Evolutionary conservation across 2,329 filamentous ascomycete species (phyloP), one percentile per base, ranked within the genome.

Genomic region (Venturia asperata): DNA sequence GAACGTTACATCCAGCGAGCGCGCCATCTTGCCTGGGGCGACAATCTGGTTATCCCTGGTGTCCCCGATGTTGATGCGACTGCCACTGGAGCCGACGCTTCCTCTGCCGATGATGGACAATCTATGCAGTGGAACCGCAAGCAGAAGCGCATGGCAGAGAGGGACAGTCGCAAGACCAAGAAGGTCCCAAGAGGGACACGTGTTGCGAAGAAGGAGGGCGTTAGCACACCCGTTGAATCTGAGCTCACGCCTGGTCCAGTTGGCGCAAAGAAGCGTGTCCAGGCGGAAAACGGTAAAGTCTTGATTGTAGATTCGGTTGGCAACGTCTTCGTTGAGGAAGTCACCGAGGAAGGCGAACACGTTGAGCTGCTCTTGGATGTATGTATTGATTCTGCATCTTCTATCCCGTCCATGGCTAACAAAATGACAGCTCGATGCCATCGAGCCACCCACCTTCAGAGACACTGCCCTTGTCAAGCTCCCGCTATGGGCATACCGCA

Each of bases 221-320:
- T 80, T 71, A 70, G 87, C 82, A 71, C 85, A 70, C 83, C 84
- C 0, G 80, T 83, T 61, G 81, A 82, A 62, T 78, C 76, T 68
- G 77, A 78, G 68, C 73, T 77, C 71, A 75, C 79, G 6, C 76
- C 81, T 64, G 85, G 86, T 13, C 85, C 90, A 1, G 84, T 87
- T 45, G 92, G 92, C 24, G 82, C 88, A 42, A 91, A 91, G 78
- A 96, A 93, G 82, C 84, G 91, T 43, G 91, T 97, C 19, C 85
- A 92, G 34, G 93, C 92, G 2, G 89, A 96, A 80, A 99, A 99
- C 71, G 94, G 94, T 70, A 99, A 97, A 80, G 83, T 96, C 0
- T 81, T 99, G 45, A 88, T 99, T 65, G 94, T 99, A 4, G 93
- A 99, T 77, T 91, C 90, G 0, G 81, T 88, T 11, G 94, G 94